Base-by-base conservation (phyloP, 2,329 filamentous ascomycete species). In the Camillea tinctor region DNA sequence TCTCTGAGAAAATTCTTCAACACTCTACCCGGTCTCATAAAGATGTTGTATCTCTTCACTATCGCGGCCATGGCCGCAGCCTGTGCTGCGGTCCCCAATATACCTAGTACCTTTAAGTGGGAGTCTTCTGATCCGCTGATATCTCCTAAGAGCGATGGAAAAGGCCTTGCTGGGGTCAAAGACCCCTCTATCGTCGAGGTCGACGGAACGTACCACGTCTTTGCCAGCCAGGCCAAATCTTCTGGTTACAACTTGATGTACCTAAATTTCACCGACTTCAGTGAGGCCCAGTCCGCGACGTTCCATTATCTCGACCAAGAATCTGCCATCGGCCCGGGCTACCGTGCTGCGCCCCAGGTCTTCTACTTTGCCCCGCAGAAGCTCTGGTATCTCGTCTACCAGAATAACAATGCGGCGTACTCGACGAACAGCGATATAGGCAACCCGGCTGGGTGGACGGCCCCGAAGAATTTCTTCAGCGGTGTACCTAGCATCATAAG, bases 371-470 rank as follows among this genome's bases (percentile, higher is more conserved):
- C 64, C 19, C 75, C 76, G 0, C 76, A 79, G 24, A 73, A 73
- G 26, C 69, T 76, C 8, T 78, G 75, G 76, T 78, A 78, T 58
- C 71, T 78, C 17, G 65, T 79, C 60, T 78, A 71, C 65, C 75
- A 78, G 61, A 75, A 78, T 64, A 74, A 69, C 60, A 78, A 79
- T 56, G 76, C 76, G 4, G 76, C 76, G 5, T 78, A 77, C 66
- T 76, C 74, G 19, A 78, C 75, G 57, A 78, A 78, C 64, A 55
- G 61, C 2, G 71, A 78, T 60, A 77, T 79, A 60, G 70, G 61
- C 65, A 69, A 79, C 60, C 76, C 76, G 1, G 60, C 65, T 7
- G 76, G 75, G 1, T 78, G 77, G 76, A 76, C 66, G 4, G 74
- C 73, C 0, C 73, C 73, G 1, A 66, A 71, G 55, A 71, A 64